Percentiles rank a stretch among this genome's conserved stretches.
Conservation (phyloP, 495 filamentous ascomycete species). For the Zalerion maritima region DNA sequence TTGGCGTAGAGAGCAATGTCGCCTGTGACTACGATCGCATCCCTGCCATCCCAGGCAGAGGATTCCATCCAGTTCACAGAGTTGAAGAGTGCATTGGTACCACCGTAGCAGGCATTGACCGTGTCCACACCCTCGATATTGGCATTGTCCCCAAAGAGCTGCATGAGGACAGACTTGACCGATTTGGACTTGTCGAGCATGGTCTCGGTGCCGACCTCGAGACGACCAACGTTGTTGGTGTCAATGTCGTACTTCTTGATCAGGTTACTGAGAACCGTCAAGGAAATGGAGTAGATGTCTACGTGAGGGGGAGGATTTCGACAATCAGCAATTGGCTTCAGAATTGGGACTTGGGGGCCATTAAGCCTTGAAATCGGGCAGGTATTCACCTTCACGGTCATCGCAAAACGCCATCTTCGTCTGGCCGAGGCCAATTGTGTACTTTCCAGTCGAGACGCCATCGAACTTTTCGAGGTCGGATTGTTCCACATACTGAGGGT, state of each 20-base stretch:
- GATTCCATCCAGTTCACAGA: slow-evolving; percentile 95
- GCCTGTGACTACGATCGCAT: slow-evolving; percentile 86
- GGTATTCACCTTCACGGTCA: slow-evolving; percentile 77
- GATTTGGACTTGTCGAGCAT: slow-evolving; percentile 99
- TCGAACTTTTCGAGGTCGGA: slow-evolving; percentile 94
- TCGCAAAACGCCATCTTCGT: slow-evolving; percentile 99
- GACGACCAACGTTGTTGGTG: slow-evolving; percentile 71
- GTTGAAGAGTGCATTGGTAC: slow-evolving; percentile 97
- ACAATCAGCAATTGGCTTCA: too few species aligned
- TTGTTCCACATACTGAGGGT: slow-evolving; percentile 82
- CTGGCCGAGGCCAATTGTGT: slow-evolving; percentile 98
- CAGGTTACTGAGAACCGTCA: slow-evolving; percentile 80
- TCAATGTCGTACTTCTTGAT: slow-evolving; percentile 91
- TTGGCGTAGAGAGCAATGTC: slow-evolving; percentile 98
- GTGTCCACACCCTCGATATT: slow-evolving; percentile 96
- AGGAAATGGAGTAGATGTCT: slow-evolving; percentile 97
- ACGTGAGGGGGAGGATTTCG: too few species aligned
- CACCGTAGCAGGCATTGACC: slow-evolving; percentile 95
- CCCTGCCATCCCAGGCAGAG: slow-evolving; percentile 90
- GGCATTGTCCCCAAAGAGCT: slow-evolving; percentile 75
- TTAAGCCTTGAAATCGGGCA: slow-evolving; percentile 2
- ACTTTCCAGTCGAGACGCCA: slow-evolving; percentile 86
- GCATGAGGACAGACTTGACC: slow-evolving; percentile 99
- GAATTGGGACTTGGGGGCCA: too few species aligned
- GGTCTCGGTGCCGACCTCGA: slow-evolving; percentile 97